A percentile compares a stretch with the other conserved stretches of the same genome.
phyloP scores from a whole-genome alignment of 495 filamentous ascomycete genomes.

The Parathielavia hyrcaniae region DNA sequence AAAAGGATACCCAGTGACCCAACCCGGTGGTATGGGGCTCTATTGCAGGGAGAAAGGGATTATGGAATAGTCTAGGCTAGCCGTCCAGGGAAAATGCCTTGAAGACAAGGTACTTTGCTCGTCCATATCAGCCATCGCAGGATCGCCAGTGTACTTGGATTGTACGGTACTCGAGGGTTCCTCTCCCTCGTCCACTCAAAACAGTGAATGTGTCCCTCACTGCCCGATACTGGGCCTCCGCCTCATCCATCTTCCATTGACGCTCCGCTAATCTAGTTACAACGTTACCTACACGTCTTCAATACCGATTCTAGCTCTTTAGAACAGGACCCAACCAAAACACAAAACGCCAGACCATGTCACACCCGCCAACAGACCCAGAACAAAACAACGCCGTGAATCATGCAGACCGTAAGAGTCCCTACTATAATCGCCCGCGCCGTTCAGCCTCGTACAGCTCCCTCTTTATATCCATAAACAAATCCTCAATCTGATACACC shows the following conservation, averaged over 20 bases:
- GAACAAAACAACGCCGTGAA: constrained; percentile 5
- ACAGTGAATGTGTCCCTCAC: too few relatives aligned
- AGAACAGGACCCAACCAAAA: background rate
- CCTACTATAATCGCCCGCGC: constrained; percentile 35
- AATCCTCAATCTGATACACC: constrained; percentile 56
- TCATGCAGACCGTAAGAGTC: constrained; percentile 7
- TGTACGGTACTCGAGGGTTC: too few relatives aligned
- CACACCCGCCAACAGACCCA: background rate
- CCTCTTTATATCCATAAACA: constrained; percentile 61
- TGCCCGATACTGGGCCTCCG: background rate
- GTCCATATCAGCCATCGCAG: too few relatives aligned
- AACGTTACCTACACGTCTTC: too few relatives aligned
- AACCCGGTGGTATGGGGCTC: too few relatives aligned
- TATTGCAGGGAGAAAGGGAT: too few relatives aligned
- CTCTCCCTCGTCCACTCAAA: too few relatives aligned
- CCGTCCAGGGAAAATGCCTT: too few relatives aligned
- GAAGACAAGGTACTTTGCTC: too few relatives aligned
- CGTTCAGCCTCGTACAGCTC: constrained; percentile 57
- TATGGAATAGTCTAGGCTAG: too few relatives aligned
- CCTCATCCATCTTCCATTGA: background rate
- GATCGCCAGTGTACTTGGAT: too few relatives aligned
- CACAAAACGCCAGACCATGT: background rate
- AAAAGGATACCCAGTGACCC: too few relatives aligned
- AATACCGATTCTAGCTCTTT: background rate
- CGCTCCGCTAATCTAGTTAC: background rate